Conservation (phyloP, 1,284 basidiomycete species). For the Tylopilus sp. region DNA sequence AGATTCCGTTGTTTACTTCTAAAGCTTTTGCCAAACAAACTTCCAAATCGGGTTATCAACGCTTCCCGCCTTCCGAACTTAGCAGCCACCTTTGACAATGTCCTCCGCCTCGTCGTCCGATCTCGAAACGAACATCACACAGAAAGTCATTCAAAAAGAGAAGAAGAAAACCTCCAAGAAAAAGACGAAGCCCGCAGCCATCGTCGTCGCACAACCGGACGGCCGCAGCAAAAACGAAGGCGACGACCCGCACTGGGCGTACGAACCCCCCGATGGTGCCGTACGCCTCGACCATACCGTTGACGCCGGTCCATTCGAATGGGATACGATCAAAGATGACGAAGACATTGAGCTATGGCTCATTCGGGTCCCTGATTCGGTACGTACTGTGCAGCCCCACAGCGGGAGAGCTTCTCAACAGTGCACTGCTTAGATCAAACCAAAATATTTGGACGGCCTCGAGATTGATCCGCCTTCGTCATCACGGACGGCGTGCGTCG, state of each 20-base stretch:
- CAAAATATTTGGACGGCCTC: slow-evolving; percentile 66
- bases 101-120: slow-evolving; percentile 32
- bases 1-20: slow-evolving; percentile 35
- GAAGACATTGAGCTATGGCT: slow-evolving; percentile 76
- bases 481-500: slow-evolving; percentile 52
- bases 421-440: slow-evolving; percentile 61
- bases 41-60: slow-evolving; percentile 14
- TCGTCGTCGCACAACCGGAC: slow-evolving; percentile 2
- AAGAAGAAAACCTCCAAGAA: slow-evolving; percentile 10
- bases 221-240: slow-evolving; percentile 60
- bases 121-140: slow-evolving; percentile 18
- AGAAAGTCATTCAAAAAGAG: slow-evolving; percentile 16
- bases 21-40: slow-evolving; percentile 43
- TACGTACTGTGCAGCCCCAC: slow-evolving; percentile 54
- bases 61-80: not conserved
- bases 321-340: slow-evolving; percentile 70
- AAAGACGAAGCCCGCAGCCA: slow-evolving; percentile 8
- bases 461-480: slow-evolving; percentile 57
- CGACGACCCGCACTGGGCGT: slow-evolving; percentile 62
- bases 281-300: slow-evolving; percentile 51
- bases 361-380: slow-evolving; percentile 72
- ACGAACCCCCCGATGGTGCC: slow-evolving; percentile 63
- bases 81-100: slow-evolving; percentile 23
- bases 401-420: not conserved
- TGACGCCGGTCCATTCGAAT: slow-evolving; percentile 68